phyloP scores from a whole-genome alignment of 2,329 filamentous ascomycete genomes.

The Fusarium mangiferae region DNA sequence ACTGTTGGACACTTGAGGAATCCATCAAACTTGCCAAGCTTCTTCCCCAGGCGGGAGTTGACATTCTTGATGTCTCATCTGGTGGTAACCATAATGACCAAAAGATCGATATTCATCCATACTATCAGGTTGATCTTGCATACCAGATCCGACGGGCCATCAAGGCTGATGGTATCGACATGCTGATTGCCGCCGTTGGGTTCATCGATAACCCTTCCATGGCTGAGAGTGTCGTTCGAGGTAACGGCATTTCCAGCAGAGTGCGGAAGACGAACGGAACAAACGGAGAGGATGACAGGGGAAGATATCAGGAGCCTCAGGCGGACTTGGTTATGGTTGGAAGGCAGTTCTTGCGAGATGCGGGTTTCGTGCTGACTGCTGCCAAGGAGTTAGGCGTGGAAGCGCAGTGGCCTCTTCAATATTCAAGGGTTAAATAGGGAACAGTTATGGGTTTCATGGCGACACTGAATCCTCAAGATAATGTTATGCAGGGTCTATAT shows the following conservation, averaged over 20 bases:
- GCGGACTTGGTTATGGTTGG: slow-evolving; percentile 78
- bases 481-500: too few relatives aligned
- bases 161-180: slow-evolving; percentile 53
- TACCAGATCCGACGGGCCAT: slow-evolving; percentile 75
- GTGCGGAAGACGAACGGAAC: fast-evolving
- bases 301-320: slow-evolving; percentile 52
- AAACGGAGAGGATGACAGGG: slow-evolving; percentile 50
- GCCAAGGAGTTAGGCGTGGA: slow-evolving; percentile 77
- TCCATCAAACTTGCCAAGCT: slow-evolving; percentile 52
- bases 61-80: slow-evolving; percentile 83
- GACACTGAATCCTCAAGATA: too few relatives aligned
- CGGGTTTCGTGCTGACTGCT: slow-evolving; percentile 77
- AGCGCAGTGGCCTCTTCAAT: slow-evolving; percentile 78
- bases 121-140: slow-evolving; percentile 80
- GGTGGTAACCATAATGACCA: slow-evolving; percentile 75
- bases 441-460: too few relatives aligned
- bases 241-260: fast-evolving
- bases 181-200: slow-evolving; percentile 80
- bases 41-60: slow-evolving; percentile 78
- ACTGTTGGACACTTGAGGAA: slow-evolving; percentile 74
- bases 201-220: slow-evolving; percentile 74
- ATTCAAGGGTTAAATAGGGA: slow-evolving; percentile 32
- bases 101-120: slow-evolving; percentile 67
- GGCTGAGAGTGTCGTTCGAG: slow-evolving; percentile 55
- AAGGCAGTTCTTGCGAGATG: slow-evolving; percentile 82